phyloP scores from a whole-genome alignment of 2,329 filamentous ascomycete genomes.

The Leptodontidium sp. region DNA sequence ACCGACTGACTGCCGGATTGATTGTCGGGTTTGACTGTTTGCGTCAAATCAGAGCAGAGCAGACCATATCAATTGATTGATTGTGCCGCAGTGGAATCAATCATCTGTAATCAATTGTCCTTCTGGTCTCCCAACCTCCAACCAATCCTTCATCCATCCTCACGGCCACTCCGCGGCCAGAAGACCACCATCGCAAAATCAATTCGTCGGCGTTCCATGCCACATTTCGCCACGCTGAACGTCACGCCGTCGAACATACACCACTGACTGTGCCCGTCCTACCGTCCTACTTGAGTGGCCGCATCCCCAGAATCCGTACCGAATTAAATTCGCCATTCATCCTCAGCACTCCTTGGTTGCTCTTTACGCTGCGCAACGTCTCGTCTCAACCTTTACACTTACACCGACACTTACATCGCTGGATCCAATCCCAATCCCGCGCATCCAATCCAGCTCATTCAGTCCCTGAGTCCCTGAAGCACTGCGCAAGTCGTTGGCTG shows the following conservation, averaged over 20 bases:
- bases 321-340: conserved; percentile 7
- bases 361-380: background rate
- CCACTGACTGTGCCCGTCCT: background rate
- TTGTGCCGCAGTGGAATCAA: conserved; percentile 12
- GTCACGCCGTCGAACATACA: conserved; percentile 10
- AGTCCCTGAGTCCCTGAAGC: background rate
- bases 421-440: background rate
- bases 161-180: conserved; percentile 10
- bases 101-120: background rate
- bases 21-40: background rate
- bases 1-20: background rate
- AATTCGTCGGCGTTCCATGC: conserved; percentile 8
- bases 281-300: conserved; percentile 11
- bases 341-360: background rate
- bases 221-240: conserved; percentile 29
- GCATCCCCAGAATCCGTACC: conserved; percentile 16
- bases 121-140: background rate
- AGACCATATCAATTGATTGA: background rate
- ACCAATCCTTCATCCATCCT: background rate
- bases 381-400: background rate
- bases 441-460: conserved; percentile 2
- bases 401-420: background rate
- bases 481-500: conserved; percentile 11
- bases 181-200: conserved; percentile 9
- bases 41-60: background rate